phyloP scores from a whole-genome alignment of 208 protist species.

The Porcisia hertigi region DNA sequence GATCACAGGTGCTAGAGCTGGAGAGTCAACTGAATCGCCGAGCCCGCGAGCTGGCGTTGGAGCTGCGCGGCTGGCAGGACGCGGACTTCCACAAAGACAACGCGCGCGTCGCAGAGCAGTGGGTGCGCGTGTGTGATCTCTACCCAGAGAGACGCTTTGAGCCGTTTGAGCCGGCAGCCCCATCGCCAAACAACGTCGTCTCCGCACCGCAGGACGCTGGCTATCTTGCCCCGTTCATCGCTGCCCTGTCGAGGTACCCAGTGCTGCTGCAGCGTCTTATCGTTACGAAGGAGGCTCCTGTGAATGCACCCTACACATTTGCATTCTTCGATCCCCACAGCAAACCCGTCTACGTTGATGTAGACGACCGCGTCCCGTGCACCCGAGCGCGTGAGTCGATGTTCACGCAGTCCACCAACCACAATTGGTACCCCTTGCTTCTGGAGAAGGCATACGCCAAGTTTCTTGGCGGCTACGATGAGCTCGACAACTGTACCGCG shows the following conservation, averaged over 20 bases:
- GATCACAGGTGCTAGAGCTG: slow-evolving; percentile 36
- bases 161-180: slow-evolving; percentile 38
- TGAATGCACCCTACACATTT: slow-evolving; percentile 79
- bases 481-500: slow-evolving; percentile 81
- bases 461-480: slow-evolving; percentile 86
- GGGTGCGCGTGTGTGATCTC: slow-evolving; percentile 76
- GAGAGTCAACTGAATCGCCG: slow-evolving; percentile 62
- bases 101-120: slow-evolving; percentile 64
- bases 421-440: slow-evolving; percentile 76
- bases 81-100: slow-evolving; percentile 79
- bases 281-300: slow-evolving; percentile 50
- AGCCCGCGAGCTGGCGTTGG: slow-evolving; percentile 60
- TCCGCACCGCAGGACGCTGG: slow-evolving; percentile 52
- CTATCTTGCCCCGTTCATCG: slow-evolving; percentile 81
- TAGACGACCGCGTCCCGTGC: slow-evolving; percentile 87
- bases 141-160: slow-evolving; percentile 64
- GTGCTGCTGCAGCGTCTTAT: slow-evolving; percentile 75
- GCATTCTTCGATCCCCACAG: slow-evolving; percentile 85
- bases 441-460: slow-evolving; percentile 94
- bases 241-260: slow-evolving; percentile 64
- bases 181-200: slow-evolving; percentile 31
- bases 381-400: slow-evolving; percentile 44
- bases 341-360: slow-evolving; percentile 76
- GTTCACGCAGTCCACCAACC: slow-evolving; percentile 59
- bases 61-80: slow-evolving; percentile 81